Conservation (phyloP, 2,329 filamentous ascomycete species). For the Talaromyces sp. region DNA sequence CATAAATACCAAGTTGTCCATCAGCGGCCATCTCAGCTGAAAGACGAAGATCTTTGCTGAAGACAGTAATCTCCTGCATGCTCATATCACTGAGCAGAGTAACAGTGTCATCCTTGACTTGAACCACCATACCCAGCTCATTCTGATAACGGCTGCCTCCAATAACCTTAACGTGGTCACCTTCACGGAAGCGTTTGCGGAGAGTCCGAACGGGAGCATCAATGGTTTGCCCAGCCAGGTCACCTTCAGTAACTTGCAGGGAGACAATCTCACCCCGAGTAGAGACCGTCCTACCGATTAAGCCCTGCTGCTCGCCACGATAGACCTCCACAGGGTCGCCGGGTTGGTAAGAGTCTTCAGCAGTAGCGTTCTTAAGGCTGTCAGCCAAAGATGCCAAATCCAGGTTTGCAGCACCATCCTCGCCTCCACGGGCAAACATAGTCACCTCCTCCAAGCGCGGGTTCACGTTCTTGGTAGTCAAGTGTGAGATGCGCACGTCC, state of each 20-base stretch:
- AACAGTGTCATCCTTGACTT: conserved; percentile 87
- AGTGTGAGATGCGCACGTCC: conserved; percentile 84
- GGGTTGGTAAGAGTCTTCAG: conserved; percentile 81
- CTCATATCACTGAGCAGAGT: conserved; percentile 91
- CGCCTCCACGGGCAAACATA: conserved; percentile 83
- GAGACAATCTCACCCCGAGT: conserved; percentile 93
- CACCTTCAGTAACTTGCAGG: conserved; percentile 79
- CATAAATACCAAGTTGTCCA: conserved; percentile 79
- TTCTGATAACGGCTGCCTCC: conserved; percentile 92
- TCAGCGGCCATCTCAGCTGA: conserved; percentile 89
- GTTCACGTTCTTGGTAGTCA: conserved; percentile 87
- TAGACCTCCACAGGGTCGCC: conserved; percentile 98
- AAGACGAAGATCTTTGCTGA: conserved; percentile 93
- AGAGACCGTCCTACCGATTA: conserved; percentile 80
- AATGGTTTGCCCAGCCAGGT: conserved; percentile 78
- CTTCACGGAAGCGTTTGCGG: conserved; percentile 87
- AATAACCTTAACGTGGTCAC: conserved; percentile 98
- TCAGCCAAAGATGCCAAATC: conserved; percentile 89
- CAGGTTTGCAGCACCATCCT: conserved; percentile 91
- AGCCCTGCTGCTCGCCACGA: conserved; percentile 90
- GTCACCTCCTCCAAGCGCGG: conserved; percentile 93
- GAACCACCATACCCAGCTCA: conserved; percentile 95
- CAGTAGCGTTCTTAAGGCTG: conserved; percentile 81
- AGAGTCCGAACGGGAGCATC: conserved; percentile 91
- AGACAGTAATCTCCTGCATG: conserved; percentile 92